These are phyloP conservation scores for Penicillium expansum DNA, from an alignment of 2,329 filamentous ascomycete genomes.

Conservation along the genomic window DNA sequence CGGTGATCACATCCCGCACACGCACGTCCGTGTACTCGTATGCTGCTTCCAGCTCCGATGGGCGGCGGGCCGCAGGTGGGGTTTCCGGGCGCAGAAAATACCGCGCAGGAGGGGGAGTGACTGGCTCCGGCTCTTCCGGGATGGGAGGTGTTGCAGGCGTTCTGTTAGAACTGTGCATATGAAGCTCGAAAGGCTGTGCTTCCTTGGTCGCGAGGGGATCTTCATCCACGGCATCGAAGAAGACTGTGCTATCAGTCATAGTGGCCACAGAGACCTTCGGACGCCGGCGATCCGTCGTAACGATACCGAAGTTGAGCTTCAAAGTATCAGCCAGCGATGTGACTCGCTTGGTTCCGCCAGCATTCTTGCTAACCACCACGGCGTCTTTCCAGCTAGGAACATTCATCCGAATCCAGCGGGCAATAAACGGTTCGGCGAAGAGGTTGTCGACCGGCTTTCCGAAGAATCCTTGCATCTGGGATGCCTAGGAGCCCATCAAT, in stretches of 20 bases:
- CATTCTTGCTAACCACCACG: constrained; percentile 97
- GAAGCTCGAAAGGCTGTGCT: constrained; percentile 29
- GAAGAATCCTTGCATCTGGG: constrained; percentile 99
- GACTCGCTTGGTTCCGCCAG: constrained; percentile 93
- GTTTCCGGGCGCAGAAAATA: constrained; percentile 38
- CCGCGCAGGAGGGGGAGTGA: constrained; percentile 17
- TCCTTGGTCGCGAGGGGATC: constrained; percentile 29
- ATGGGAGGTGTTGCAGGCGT: constrained; percentile 14
- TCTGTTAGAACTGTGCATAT: constrained; percentile 21
- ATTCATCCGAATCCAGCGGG: constrained; percentile 90
- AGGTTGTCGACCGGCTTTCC: constrained; percentile 96
- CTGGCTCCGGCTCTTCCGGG: constrained; percentile 24
- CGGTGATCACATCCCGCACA: constrained; percentile 85
- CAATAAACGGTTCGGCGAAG: constrained; percentile 90
- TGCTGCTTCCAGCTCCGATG: constrained; percentile 45
- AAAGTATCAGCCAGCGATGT: constrained; percentile 92
- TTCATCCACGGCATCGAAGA: constrained; percentile 60
- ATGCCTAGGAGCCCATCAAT: constrained; percentile 51
- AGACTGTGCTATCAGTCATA: constrained; percentile 77
- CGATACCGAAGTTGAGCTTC: constrained; percentile 96
- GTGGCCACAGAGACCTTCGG: constrained; percentile 48
- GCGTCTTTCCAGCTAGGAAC: constrained; percentile 82
- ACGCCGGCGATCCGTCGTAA: constrained; percentile 61
- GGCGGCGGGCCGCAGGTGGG: constrained; percentile 39
- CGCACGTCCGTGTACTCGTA: constrained; percentile 72